Conservation (phyloP, 495 filamentous ascomycete species). For the Chaetomium tenue region DNA sequence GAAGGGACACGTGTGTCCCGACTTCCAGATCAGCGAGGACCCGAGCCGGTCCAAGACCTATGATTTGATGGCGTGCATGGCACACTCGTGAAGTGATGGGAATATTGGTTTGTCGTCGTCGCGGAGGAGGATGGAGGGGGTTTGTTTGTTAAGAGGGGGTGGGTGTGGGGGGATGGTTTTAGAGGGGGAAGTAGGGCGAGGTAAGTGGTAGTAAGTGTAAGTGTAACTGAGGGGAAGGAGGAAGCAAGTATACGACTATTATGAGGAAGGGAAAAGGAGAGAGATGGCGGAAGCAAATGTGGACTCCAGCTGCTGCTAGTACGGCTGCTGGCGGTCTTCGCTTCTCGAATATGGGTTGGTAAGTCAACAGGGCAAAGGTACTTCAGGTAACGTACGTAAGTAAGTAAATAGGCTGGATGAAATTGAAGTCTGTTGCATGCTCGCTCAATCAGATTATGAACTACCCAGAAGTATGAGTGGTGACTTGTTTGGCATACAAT, state of each 20-base stretch:
- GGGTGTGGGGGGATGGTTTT: neutral
- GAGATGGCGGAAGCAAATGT: neutral
- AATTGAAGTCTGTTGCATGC: too few species aligned
- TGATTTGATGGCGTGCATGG: conserved; percentile 1
- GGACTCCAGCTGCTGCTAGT: neutral
- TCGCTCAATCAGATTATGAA: too few species aligned
- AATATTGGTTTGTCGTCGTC: too few species aligned
- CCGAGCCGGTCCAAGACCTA: neutral
- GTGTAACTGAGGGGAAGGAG: too few species aligned
- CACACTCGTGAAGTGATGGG: neutral
- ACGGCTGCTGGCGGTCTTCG: neutral
- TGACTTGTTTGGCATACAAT: too few species aligned
- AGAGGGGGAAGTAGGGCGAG: neutral
- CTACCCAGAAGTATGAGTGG: too few species aligned
- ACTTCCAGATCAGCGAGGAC: conserved; percentile 12
- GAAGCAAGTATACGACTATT: too few species aligned
- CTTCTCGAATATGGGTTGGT: neutral
- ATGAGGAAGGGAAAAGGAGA: neutral
- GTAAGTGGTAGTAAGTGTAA: neutral
- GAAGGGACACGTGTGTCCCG: conserved; percentile 13
- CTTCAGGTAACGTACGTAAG: too few species aligned
- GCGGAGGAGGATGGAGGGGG: too few species aligned
- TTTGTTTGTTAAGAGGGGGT: too few species aligned
- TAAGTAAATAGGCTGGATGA: neutral
- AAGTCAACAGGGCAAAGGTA: too few species aligned